Conservation (phyloP, 1,139 yeast species). For the Insectozyma bohioensis region DNA sequence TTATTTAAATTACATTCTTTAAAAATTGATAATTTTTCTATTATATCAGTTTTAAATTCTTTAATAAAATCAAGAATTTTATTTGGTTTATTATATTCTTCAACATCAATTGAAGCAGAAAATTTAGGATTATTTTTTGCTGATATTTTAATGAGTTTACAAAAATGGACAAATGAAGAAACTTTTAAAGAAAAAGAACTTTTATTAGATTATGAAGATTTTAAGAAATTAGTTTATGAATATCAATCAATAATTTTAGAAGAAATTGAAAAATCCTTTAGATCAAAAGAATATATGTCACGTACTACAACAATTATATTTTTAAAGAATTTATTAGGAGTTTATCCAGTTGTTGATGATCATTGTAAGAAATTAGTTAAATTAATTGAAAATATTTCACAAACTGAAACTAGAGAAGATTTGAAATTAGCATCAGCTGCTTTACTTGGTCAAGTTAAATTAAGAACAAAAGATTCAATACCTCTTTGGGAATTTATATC, state of each 20-base stretch:
- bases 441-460: slow-evolving; percentile 66
- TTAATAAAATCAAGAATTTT: slow-evolving; percentile 53
- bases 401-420: slow-evolving; percentile 71
- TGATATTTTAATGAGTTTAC: slow-evolving; percentile 50
- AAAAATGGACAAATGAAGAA: slow-evolving; percentile 39
- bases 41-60: slow-evolving; percentile 44
- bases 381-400: slow-evolving; percentile 48
- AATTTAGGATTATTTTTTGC: slow-evolving; percentile 76
- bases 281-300: slow-evolving; percentile 69
- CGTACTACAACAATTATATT: slow-evolving; percentile 80
- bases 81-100: slow-evolving; percentile 63
- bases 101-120: slow-evolving; percentile 78
- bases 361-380: slow-evolving; percentile 60
- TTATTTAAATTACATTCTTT: slow-evolving; percentile 49
- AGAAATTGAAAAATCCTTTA: slow-evolving; percentile 50
- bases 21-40: slow-evolving; percentile 43
- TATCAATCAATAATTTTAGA: slow-evolving; percentile 56
- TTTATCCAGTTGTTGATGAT: slow-evolving; percentile 68
- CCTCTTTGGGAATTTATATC: slow-evolving; percentile 57
- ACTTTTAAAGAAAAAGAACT: slow-evolving; percentile 15
- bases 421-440: slow-evolving; percentile 79
- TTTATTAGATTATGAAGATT: slow-evolving; percentile 31
- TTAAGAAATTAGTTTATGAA: slow-evolving; percentile 44
- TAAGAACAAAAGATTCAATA: slow-evolving; percentile 57
- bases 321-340: slow-evolving; percentile 62